Evolutionary conservation across 2,329 filamentous ascomycete genomes (phyloP).

Genomic region (Xylariaceae sp.): DNA sequence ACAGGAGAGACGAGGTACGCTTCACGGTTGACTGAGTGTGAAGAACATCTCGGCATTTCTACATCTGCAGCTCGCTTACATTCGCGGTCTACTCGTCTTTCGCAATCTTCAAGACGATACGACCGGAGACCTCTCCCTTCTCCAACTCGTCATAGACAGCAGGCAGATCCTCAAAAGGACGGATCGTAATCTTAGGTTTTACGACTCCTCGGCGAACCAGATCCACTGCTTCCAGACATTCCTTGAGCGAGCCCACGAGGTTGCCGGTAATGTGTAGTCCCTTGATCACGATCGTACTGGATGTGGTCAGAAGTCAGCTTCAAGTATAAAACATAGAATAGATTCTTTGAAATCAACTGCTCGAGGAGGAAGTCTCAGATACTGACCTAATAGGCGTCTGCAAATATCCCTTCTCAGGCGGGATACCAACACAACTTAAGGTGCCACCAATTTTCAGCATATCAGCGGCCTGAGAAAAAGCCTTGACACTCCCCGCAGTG

Average conservation of each 20-base stretch:
- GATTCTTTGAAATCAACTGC: too few relatives aligned
- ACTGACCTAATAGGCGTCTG: constrained; percentile 33
- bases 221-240: constrained; percentile 43
- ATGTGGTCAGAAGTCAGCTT: too few relatives aligned
- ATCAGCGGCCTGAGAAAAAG: constrained; percentile 39
- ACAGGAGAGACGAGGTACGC: too few relatives aligned
- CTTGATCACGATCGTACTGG: constrained; percentile 41
- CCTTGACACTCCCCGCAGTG: constrained; percentile 37
- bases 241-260: constrained; percentile 40
- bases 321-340: too few relatives aligned
- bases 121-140: constrained; percentile 39
- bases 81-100: constrained; percentile 19
- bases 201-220: constrained; percentile 38
- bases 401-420: constrained; percentile 33
- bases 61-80: too few relatives aligned
- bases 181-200: constrained; percentile 37
- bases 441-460: constrained; percentile 41
- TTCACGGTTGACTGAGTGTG: too few relatives aligned
- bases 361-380: too few relatives aligned
- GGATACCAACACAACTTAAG: constrained; percentile 41
- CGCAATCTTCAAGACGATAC: constrained; percentile 39
- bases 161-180: constrained; percentile 39
- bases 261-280: constrained; percentile 40
- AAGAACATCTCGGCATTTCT: too few relatives aligned
- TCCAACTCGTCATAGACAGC: constrained; percentile 42